Base-by-base conservation (phyloP, 2,329 filamentous ascomycete species). In the Saccharata proteae region DNA sequence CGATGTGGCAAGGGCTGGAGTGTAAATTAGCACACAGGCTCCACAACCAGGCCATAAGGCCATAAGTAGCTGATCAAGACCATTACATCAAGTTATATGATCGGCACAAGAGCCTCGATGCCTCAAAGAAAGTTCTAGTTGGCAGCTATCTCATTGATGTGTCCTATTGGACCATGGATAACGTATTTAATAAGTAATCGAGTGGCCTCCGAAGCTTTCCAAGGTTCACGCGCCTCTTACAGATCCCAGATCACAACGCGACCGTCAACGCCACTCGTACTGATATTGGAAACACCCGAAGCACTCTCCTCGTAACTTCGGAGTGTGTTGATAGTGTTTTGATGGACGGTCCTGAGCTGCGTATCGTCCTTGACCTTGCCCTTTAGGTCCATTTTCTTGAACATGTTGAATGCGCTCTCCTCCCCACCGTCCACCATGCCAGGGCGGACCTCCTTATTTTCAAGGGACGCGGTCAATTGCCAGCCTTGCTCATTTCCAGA, bases 301-400 rank as follows among this genome's bases (percentile, higher is more conserved):
- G 71, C 74, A 24, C 65, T 64, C 34, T 70, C 70, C 47, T 85
- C 74, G 52, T 79, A 94, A 13, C 74, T 67, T 25, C 90, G 74
- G 30, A 98, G 65, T 2, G 77, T 93, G 49, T 74, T 84, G 51
- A 98, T 82, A 16, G 86, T 93, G 61, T 98, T 98, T 56, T 98
- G 90, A 59, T 98, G 90, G 27, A 90, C 75, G 8, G 90, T 96
- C 62, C 84, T 90, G 45, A 98, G 68, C 62, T 93, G 82, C 4
- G 86, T 94, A 54, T 96, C 86, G 48, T 93, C 85, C 61, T 93
- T 93, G 39, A 90, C 90, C 69, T 90, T 93, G 40, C 90, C 90
- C 69, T 90, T 93, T 42, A 98, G 69, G 58, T 98, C 90, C 90
- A 98, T 96, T 64, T 94, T 86, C 48, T 77, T 75, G 64, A 98